These are phyloP conservation scores for Torulaspora delbrueckii DNA, from an alignment of 805 yeast species.

Conservation along the genomic window DNA sequence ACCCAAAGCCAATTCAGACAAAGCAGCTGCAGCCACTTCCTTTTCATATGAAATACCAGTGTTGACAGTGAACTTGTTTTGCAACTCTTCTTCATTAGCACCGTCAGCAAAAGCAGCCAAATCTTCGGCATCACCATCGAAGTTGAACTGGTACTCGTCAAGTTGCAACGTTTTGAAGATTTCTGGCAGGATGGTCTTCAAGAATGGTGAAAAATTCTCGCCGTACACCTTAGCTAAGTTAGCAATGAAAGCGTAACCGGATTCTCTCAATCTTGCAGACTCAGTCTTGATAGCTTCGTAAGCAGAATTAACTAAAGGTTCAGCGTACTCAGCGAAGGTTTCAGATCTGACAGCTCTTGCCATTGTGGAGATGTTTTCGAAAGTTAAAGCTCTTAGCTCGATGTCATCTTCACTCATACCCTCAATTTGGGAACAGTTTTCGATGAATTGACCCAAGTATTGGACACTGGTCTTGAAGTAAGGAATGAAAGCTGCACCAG, in stretches of 20 bases:
- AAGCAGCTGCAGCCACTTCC: conserved; percentile 88
- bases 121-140: conserved; percentile 49
- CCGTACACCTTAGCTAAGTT: conserved; percentile 95
- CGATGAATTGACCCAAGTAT: conserved; percentile 75
- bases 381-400: conserved; percentile 85
- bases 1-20: conserved; percentile 83
- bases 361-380: conserved; percentile 91
- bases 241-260: conserved; percentile 89
- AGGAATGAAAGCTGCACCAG: conserved; percentile 83
- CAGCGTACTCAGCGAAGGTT: conserved; percentile 77
- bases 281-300: conserved; percentile 71
- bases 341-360: conserved; percentile 96
- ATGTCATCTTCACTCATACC: conserved; percentile 85
- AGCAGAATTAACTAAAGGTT: conserved; percentile 84
- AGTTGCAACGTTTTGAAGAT: conserved; percentile 79
- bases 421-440: conserved; percentile 59
- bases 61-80: conserved; percentile 76
- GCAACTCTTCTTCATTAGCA: conserved; percentile 56
- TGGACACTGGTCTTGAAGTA: conserved; percentile 78
- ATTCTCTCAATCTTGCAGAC: conserved; percentile 83
- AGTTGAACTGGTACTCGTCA: conserved; percentile 71
- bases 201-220: conserved; percentile 79
- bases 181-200: conserved; percentile 77
- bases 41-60: conserved; percentile 94
- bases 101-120: conserved; percentile 42